Evolutionary conservation across 106 monocot genomes (phyloP).

Genomic region (Apostasia ramifera): DNA sequence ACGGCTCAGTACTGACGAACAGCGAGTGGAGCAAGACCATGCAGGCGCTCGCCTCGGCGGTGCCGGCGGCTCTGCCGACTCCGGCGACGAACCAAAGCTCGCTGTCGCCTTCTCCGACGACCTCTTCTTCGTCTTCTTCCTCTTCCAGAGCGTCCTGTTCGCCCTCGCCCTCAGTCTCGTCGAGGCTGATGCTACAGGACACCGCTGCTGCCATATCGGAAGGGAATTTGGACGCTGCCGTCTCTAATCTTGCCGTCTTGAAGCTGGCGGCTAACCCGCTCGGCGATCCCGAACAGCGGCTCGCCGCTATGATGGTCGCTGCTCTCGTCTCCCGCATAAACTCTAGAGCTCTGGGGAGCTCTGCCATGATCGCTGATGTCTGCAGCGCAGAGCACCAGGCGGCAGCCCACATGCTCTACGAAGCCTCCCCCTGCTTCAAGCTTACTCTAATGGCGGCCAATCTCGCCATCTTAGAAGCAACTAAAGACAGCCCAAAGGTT

Average conservation of each 20-base stretch:
- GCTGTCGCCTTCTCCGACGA: conserved; percentile 8
- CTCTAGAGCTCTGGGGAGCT: conserved; percentile 3
- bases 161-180: conserved; percentile 20
- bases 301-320: conserved; percentile 42
- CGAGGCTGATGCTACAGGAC: conserved; percentile 57
- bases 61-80: neutral
- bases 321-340: conserved; percentile 30
- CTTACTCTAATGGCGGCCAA: conserved; percentile 51
- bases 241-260: conserved; percentile 20
- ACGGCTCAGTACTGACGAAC: conserved; percentile 27
- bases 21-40: conserved; percentile 38
- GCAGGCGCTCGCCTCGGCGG: conserved; percentile 9
- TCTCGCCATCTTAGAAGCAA: conserved; percentile 53
- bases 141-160: conserved; percentile 37
- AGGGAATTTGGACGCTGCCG: conserved; percentile 37
- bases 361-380: conserved; percentile 17
- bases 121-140: conserved; percentile 38
- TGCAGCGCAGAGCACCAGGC: conserved; percentile 37
- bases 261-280: conserved; percentile 40
- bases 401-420: conserved; percentile 34
- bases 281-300: conserved; percentile 67
- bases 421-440: conserved; percentile 55
- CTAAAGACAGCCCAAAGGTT: conserved; percentile 22
- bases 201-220: conserved; percentile 53
- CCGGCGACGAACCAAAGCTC: neutral